phyloP scores from a whole-genome alignment of 805 yeast species.

The Cyberlindnera maclurae region DNA sequence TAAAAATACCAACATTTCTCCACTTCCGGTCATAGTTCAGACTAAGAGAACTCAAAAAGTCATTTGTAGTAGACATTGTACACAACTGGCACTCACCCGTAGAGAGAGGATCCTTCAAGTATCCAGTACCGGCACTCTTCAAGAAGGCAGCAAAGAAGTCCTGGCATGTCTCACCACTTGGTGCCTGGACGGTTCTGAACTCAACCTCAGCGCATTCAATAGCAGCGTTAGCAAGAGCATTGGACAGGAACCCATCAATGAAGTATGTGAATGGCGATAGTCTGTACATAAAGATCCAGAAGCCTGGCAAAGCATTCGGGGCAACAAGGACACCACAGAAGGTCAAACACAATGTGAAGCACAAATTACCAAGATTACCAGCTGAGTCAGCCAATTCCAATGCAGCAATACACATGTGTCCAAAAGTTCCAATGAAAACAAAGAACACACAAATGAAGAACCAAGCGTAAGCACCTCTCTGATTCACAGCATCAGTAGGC shows the following conservation, averaged over 20 bases:
- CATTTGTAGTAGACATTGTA: slow-evolving; percentile 47
- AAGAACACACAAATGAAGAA: slow-evolving; percentile 38
- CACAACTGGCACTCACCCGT: slow-evolving; percentile 59
- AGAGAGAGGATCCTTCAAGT: slow-evolving; percentile 17
- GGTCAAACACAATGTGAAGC: slow-evolving; percentile 55
- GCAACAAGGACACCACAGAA: slow-evolving; percentile 78
- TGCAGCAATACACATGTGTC: slow-evolving; percentile 52
- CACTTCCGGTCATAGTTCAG: slow-evolving; percentile 42
- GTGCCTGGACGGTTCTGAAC: slow-evolving; percentile 41
- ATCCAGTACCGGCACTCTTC: slow-evolving; percentile 23
- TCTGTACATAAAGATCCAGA: slow-evolving; percentile 77
- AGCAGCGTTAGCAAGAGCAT: slow-evolving; percentile 44
- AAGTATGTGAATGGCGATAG: slow-evolving; percentile 65
- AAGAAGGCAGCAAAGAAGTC: slow-evolving; percentile 38
- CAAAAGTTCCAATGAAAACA: slow-evolving; percentile 50
- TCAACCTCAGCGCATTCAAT: slow-evolving; percentile 45
- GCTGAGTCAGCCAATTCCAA: slow-evolving; percentile 54
- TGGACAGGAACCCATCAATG: slow-evolving; percentile 45
- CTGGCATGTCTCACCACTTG: slow-evolving; percentile 50
- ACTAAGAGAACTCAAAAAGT: slow-evolving; percentile 41
- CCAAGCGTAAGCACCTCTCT: slow-evolving; percentile 29
- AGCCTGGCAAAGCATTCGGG: slow-evolving; percentile 54
- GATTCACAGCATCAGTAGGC: slow-evolving; percentile 4
- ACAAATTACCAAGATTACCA: slow-evolving; percentile 48
- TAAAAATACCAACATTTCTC: slow-evolving; percentile 58